Base-by-base conservation (phyloP, 805 yeast species). In the Starmerella floris region DNA sequence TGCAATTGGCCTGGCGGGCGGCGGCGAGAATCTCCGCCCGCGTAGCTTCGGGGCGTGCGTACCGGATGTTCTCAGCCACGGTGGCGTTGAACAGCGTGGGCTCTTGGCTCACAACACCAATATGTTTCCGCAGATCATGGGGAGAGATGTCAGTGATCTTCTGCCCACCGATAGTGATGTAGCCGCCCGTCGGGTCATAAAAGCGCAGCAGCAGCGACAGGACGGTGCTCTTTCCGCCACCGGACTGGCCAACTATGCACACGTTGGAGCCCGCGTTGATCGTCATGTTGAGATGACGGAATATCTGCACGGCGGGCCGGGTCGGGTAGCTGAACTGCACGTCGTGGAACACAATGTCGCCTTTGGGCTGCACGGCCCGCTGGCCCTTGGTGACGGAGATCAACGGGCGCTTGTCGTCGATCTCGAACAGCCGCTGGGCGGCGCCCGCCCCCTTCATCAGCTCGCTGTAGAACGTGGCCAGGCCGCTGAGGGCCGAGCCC, bases 391-490 rank as follows among this genome's bases (percentile, higher is more conserved):
- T 71, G 2, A 87, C 74, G 15, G 73, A 68, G 37, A 87, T 83
- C 10, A 67, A 60, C 0, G 96, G 93, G 50, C 76, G 68, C 60
- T 84, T 69, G 47, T 82, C 91, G 46, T 79, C 75, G 39, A 88
- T 66, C 58, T 88, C 97, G 65, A 88, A 87, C 22, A 88, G 73
- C 46, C 97, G 68, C 39, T 85, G 79, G 0, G 95, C 91, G 0
- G 97, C 96, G 39, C 97, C 97, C 6, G 87, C 82, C 43, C 96
- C 97, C 64, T 88, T 88, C 96, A 88, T 88, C 45, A 88, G 65
- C 60, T 88, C 97, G 2, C 94, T 77, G 58, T 87, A 88, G 58
- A 88, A 88, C 55, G 81, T 82, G 0, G 95, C 88, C 17, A 88
- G 59, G 0, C 96, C 95, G 61, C 82, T 81, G 54, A 87, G 82